phyloP scores from a whole-genome alignment of 2,329 filamentous ascomycete species.

The Ilyonectria sp. region DNA sequence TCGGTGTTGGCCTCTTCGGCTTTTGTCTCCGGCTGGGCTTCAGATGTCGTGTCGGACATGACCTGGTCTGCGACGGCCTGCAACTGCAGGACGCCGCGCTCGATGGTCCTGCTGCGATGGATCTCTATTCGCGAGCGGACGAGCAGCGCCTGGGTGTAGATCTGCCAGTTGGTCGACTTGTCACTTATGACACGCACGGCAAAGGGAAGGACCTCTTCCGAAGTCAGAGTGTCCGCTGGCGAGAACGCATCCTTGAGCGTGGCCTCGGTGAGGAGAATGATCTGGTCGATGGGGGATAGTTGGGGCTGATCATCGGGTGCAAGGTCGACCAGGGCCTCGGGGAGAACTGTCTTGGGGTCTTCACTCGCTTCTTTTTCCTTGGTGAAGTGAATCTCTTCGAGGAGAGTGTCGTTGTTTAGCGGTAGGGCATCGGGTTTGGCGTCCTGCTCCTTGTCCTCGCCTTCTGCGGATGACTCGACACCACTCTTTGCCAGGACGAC shows the following conservation, averaged over 20 bases:
- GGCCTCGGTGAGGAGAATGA: constrained; percentile 88
- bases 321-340: constrained; percentile 73
- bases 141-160: constrained; percentile 94
- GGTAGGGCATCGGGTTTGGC: constrained; percentile 77
- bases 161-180: constrained; percentile 96
- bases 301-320: constrained; percentile 87
- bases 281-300: constrained; percentile 87
- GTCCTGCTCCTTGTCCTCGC: constrained; percentile 42
- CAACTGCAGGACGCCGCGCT: constrained; percentile 91
- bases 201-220: constrained; percentile 95
- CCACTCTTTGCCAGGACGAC: constrained; percentile 90
- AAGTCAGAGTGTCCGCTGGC: constrained; percentile 85
- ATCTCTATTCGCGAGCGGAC: constrained; percentile 92
- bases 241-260: constrained; percentile 92
- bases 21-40: constrained; percentile 48
- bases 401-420: constrained; percentile 92
- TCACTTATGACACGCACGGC: constrained; percentile 89
- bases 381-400: constrained; percentile 88
- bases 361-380: constrained; percentile 63
- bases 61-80: constrained; percentile 97
- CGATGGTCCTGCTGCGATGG: constrained; percentile 87
- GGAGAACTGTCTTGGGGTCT: constrained; percentile 62
- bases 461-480: constrained; percentile 39
- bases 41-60: constrained; percentile 81
- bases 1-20: constrained; percentile 44